Percentiles rank a stretch among this genome's conserved stretches.
These are phyloP conservation scores for Trichosporon ovoides DNA, from an alignment of 1,284 basidiomycete species.

Conservation along the genomic window DNA sequence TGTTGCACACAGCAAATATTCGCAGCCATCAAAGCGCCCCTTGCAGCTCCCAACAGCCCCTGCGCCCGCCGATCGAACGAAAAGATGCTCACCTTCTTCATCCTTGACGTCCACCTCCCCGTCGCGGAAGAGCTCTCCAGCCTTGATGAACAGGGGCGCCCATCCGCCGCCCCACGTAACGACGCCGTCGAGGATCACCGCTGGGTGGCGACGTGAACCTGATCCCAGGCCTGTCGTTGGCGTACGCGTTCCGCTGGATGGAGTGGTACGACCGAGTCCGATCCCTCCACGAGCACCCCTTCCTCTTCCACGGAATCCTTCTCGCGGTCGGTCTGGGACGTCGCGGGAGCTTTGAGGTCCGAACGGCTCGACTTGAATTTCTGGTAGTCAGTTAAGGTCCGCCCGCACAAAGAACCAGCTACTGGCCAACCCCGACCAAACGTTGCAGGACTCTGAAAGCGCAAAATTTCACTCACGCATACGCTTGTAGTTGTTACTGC, in stretches of 20 bases:
- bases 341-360: constrained; percentile 11
- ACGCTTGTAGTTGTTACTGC: constrained; percentile 27
- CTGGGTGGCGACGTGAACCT: constrained; percentile 1
- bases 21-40: too few relatives aligned
- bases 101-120: constrained; percentile 41
- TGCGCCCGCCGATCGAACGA: too few relatives aligned
- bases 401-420: too few relatives aligned
- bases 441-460: too few relatives aligned
- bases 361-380: constrained; percentile 31
- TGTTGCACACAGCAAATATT: too few relatives aligned
- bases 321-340: neutral
- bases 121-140: constrained; percentile 47
- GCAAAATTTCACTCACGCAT: constrained; percentile 6
- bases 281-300: constrained; percentile 6
- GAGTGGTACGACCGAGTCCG: neutral
- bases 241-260: constrained; percentile 4
- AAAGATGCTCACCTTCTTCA: constrained; percentile 33
- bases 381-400: neutral
- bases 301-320: constrained; percentile 10
- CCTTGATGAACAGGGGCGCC: constrained; percentile 48
- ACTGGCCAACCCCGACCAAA: too few relatives aligned
- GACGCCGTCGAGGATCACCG: constrained; percentile 7
- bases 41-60: too few relatives aligned
- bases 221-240: neutral
- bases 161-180: constrained; percentile 37